Percentiles rank a stretch among this genome's conserved stretches.
phyloP scores from a whole-genome alignment of 768 basidiomycete genomes.

The Obba rivulosa region DNA sequence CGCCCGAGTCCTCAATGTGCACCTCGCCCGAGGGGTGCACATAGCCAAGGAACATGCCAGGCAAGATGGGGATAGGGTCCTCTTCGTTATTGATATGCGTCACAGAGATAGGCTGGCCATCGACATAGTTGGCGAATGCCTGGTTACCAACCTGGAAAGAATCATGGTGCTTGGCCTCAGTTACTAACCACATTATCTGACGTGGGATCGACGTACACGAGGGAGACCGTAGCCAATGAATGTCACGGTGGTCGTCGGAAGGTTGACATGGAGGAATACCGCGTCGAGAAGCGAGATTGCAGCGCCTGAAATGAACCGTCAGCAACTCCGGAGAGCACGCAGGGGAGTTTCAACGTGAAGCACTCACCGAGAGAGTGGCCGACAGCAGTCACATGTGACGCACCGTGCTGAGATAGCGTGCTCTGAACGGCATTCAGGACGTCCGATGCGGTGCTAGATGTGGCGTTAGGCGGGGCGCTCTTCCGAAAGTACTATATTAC shows the following conservation, averaged over 20 bases:
- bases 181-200: background rate
- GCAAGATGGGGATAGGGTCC: conserved; percentile 33
- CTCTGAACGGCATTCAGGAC: conserved; percentile 41
- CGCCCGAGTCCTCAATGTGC: conserved; percentile 34
- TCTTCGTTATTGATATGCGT: conserved; percentile 52
- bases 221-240: conserved; percentile 28
- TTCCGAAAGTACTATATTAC: conserved; percentile 24
- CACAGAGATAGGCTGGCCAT: conserved; percentile 34
- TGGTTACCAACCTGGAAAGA: conserved; percentile 46
- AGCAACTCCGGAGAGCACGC: background rate
- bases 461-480: background rate
- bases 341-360: background rate
- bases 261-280: conserved; percentile 47
- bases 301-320: conserved; percentile 29
- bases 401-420: conserved; percentile 30
- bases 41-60: conserved; percentile 36
- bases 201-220: conserved; percentile 14
- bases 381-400: conserved; percentile 37
- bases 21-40: conserved; percentile 37
- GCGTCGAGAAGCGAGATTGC: conserved; percentile 49
- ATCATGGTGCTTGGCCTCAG: background rate
- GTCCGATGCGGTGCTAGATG: conserved; percentile 31
- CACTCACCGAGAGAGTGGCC: conserved; percentile 36
- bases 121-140: conserved; percentile 54
- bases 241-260: conserved; percentile 30